Evolutionary conservation across 108 stramenopile genomes (phyloP), one percentile per base, ranked within the genome.

Genomic region (Aurantiochytrium sp.): DNA sequence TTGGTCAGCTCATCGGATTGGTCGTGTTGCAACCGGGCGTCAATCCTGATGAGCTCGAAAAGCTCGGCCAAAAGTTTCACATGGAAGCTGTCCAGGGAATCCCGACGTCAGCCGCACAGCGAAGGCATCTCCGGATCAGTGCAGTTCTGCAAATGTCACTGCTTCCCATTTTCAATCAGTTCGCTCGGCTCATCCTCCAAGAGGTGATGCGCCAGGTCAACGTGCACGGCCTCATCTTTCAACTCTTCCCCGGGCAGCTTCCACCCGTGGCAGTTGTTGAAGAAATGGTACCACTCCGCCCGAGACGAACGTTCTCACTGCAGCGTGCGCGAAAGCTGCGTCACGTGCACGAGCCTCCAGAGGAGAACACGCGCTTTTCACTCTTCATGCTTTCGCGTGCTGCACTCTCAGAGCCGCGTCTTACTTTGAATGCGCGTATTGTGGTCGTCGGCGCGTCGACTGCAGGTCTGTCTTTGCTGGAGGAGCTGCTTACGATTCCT

Each of bases 141-240:
- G 49, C 25, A 23, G 49, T 83, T 10, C 12, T 53, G 51, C 76
- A 83, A 16, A 53, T 83, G 43, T 47, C 51, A 8, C 76, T 83
- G 8, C 45, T 83, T 6, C 76, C 76, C n/a, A 83, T 83, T 83
- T 83, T 83, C 51, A 53, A 53, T 4, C 76, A 83, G 2, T 83
- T 83, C 23, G 45, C 76, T 43, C 76, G 76, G 6, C 6, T 89
- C 60, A 71, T 92, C 55, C 44, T 93, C 42, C 91, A 91, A 72
- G 93, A 93, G 90, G 91, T 92, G 4, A 93, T 93, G 93, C 91
- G 93, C 28, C 73, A 91, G 49, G 91, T 71, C 69, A 91, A 91
- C 42, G 91, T 92, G 89, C 87, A 91, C 16, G 92, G 92, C n/a
- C 45, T 93, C 10, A 91, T 91, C 91, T 91, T 91, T 90, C 51